Conservation (phyloP, 352 stramenopile species). For the Phytopythium litorale region DNA sequence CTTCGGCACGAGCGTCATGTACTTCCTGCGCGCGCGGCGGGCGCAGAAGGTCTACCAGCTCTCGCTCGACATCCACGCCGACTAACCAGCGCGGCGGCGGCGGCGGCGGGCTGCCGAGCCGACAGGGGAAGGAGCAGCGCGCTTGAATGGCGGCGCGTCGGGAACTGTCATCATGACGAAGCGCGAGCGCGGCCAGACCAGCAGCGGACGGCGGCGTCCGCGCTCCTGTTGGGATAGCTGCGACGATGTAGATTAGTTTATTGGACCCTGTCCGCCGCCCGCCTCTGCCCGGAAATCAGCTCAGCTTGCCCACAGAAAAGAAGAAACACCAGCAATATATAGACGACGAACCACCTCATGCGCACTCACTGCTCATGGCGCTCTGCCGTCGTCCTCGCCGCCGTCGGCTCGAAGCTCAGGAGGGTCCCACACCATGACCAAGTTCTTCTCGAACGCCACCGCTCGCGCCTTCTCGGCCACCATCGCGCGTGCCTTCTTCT, state of each 20-base stretch:
- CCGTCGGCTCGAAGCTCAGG: conserved; percentile 22
- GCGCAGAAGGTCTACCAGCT: conserved; percentile 88
- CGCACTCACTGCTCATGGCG: background rate
- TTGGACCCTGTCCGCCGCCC: conserved; percentile 3
- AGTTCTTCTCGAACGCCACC: conserved; percentile 59
- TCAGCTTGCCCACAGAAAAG: conserved; percentile 13
- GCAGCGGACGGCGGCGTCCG: background rate
- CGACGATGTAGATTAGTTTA: conserved; percentile 54
- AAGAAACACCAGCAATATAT: conserved; percentile 13
- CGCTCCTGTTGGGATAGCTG: background rate
- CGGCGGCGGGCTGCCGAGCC: background rate
- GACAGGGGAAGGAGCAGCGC: background rate
- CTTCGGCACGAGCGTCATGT: conserved; percentile 86
- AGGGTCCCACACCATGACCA: conserved; percentile 34
- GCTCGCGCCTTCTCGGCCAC: conserved; percentile 69
- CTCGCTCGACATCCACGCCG: conserved; percentile 80
- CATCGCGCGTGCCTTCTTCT: conserved; percentile 79
- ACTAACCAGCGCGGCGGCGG: conserved; percentile 28
- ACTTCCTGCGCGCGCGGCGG: conserved; percentile 69
- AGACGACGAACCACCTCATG: background rate
- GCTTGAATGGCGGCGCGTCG: background rate
- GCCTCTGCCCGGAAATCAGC: background rate
- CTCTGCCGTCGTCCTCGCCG: conserved; percentile 3
- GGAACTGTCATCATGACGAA: background rate
- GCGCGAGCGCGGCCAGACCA: background rate